phyloP scores from a whole-genome alignment of 1,284 basidiomycete genomes.

The Ganoderma boninense region DNA sequence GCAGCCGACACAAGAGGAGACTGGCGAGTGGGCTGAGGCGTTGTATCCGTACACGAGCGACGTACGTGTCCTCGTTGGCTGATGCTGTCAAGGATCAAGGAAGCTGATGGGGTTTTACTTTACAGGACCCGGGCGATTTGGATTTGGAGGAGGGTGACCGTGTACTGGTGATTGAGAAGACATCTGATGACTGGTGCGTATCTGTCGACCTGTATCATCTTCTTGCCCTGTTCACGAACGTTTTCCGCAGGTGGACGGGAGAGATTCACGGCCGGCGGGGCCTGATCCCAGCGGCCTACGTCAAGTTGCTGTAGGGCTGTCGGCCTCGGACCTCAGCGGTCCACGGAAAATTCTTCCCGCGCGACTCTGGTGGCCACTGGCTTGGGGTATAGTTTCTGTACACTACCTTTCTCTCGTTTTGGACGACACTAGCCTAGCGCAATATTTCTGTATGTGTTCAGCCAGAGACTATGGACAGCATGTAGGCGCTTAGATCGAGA shows the following conservation, averaged over 20 bases:
- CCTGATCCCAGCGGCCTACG: conserved; percentile 79
- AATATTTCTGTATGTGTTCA: not conserved
- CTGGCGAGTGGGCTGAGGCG: conserved; percentile 80
- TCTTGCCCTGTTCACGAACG: not conserved
- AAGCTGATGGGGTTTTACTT: conserved; percentile 5
- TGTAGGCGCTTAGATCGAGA: conserved; percentile 14
- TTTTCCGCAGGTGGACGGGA: conserved; percentile 73
- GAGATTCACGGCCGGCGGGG: conserved; percentile 70
- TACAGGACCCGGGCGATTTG: conserved; percentile 74
- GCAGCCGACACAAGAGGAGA: conserved; percentile 46
- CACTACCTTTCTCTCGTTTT: not conserved
- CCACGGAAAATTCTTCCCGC: not conserved
- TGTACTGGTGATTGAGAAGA: conserved; percentile 66
- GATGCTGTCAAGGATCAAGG: not conserved
- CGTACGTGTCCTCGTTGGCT: conserved; percentile 48
- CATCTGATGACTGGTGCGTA: conserved; percentile 78
- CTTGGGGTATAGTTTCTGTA: not conserved
- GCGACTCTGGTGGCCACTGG: not conserved
- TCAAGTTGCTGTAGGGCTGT: conserved; percentile 54
- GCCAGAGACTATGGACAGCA: not conserved
- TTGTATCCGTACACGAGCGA: conserved; percentile 77
- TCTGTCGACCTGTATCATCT: not conserved
- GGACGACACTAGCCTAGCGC: not conserved
- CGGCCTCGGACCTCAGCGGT: not conserved
- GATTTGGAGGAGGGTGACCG: conserved; percentile 60